phyloP scores from a whole-genome alignment of 2,329 filamentous ascomycete genomes.

The Penicillium sp. region DNA sequence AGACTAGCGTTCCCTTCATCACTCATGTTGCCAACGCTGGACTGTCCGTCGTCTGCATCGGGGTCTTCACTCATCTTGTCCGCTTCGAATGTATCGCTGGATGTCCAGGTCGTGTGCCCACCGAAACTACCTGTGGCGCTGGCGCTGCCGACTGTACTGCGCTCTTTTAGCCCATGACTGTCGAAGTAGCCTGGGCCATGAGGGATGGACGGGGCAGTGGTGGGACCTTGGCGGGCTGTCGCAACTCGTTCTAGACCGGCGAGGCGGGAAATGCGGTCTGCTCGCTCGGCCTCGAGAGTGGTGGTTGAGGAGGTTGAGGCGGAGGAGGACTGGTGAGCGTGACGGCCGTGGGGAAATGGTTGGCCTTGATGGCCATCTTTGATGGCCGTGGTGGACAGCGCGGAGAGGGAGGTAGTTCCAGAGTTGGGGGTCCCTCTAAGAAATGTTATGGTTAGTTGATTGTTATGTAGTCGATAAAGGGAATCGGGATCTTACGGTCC shows the following conservation, averaged over 20 bases:
- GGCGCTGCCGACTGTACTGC: slow-evolving; percentile 86
- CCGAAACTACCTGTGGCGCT: slow-evolving; percentile 75
- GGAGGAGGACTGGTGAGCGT: slow-evolving; percentile 55
- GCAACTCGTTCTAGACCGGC: slow-evolving; percentile 87
- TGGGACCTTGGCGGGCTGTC: slow-evolving; percentile 57
- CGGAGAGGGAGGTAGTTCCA: slow-evolving; percentile 84
- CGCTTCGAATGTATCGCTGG: slow-evolving; percentile 55
- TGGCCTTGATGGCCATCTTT: slow-evolving; percentile 93
- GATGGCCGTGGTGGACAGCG: slow-evolving; percentile 89
- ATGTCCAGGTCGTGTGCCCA: slow-evolving; percentile 66
- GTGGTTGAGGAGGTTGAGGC: slow-evolving; percentile 60
- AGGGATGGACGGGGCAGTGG: slow-evolving; percentile 32
- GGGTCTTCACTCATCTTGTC: slow-evolving; percentile 64
- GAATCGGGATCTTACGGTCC: slow-evolving; percentile 62
- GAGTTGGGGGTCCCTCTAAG: slow-evolving; percentile 86
- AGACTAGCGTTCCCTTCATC: slow-evolving; percentile 81
- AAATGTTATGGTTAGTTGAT: slow-evolving; percentile 15
- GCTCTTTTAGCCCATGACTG: slow-evolving; percentile 67
- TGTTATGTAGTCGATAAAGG: no score
- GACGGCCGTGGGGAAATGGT: slow-evolving; percentile 59
- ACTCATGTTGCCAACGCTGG: slow-evolving; percentile 74
- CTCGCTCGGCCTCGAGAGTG: slow-evolving; percentile 85
- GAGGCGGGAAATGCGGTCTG: slow-evolving; percentile 90
- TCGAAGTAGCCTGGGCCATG: slow-evolving; percentile 75
- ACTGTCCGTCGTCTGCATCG: slow-evolving; percentile 60